Percentiles rank a stretch among this genome's conserved stretches.
These are phyloP conservation scores for Collybia nuda DNA, from an alignment of 768 basidiomycete genomes.

Conservation along the genomic window DNA sequence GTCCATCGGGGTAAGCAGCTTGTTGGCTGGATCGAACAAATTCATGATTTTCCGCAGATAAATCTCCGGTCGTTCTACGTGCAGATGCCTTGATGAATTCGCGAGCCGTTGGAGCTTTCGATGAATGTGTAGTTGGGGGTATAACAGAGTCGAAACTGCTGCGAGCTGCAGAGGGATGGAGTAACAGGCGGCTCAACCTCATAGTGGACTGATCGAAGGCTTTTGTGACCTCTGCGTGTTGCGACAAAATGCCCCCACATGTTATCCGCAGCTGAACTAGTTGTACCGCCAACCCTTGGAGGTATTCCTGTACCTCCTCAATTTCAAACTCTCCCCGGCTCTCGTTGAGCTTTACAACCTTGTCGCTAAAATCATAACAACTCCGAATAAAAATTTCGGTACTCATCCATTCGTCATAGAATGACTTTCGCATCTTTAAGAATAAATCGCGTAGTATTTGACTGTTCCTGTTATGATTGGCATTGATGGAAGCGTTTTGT, in stretches of 20 bases:
- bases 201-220: too few relatives aligned
- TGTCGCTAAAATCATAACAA: conserved; percentile 7
- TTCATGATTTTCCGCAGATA: background rate
- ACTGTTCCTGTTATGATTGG: conserved; percentile 3
- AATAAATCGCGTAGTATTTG: background rate
- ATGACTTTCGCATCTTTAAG: background rate
- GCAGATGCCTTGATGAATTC: background rate
- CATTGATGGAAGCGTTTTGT: conserved; percentile 7
- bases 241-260: background rate
- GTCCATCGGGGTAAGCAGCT: conserved; percentile 5
- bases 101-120: background rate
- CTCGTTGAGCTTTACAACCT: background rate
- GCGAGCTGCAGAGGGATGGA: too few relatives aligned
- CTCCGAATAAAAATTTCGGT: background rate
- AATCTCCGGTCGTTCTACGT: background rate
- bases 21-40: conserved; percentile 4
- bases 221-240: too few relatives aligned
- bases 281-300: background rate
- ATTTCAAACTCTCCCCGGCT: background rate
- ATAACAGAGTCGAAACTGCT: too few relatives aligned
- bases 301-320: conserved; percentile 3
- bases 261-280: background rate
- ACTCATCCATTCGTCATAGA: conserved; percentile 3
- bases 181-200: too few relatives aligned
- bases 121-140: background rate